Conservation (phyloP, 73 alveolate genomes). For the Paramecium primaurelia region DNA sequence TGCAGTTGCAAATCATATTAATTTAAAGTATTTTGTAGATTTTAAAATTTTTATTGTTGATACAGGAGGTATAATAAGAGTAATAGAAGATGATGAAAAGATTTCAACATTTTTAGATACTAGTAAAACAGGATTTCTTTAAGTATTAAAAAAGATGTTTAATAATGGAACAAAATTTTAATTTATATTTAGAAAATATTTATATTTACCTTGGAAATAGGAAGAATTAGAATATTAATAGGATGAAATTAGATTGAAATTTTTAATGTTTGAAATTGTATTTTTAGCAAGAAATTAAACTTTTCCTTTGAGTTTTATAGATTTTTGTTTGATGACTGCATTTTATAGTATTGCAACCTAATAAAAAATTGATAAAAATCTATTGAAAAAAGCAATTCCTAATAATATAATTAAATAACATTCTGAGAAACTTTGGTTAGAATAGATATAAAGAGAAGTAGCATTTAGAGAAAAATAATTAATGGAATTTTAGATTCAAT, state of each 20-base stretch:
- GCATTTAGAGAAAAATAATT: neutral
- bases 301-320: neutral
- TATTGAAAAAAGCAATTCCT: neutral
- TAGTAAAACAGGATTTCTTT: neutral
- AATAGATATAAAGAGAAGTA: neutral
- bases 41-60: neutral
- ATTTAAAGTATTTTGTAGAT: neutral
- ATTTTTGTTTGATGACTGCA: neutral
- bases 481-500: neutral
- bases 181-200: neutral
- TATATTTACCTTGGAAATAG: neutral
- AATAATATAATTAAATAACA: neutral
- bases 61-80: neutral
- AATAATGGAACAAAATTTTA: neutral
- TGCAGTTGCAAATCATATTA: neutral
- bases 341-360: neutral
- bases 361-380: neutral
- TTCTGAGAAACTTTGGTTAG: neutral
- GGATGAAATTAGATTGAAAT: neutral
- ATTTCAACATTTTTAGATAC: neutral
- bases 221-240: neutral
- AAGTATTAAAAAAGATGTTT: neutral
- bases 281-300: neutral
- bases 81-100: neutral
- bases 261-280: neutral